Evolutionary conservation across 2,329 filamentous ascomycete genomes (phyloP), one percentile per base, ranked within the genome.

Genomic region (Cadophora malorum): DNA sequence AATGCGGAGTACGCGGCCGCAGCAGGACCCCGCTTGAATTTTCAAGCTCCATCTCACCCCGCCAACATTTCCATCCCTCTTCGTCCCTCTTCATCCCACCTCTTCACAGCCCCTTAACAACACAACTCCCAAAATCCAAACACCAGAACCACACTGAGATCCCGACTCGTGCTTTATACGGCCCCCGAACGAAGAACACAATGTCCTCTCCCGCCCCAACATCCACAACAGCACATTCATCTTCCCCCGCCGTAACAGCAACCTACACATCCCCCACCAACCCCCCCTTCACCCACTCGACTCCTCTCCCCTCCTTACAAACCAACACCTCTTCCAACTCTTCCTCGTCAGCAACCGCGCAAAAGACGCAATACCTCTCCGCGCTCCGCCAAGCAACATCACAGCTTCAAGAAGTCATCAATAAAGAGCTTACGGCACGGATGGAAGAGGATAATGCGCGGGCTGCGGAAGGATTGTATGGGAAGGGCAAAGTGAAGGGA

Each of bases 391-490:
- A 80, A 14, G 85, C 86, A n/a, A 82, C 88, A 35, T 77, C 80
- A 1, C 77, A 82, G 9, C 80, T 91, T n/a, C 92, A 94, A 77
- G 84, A 84, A 66, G 81, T 84, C 62, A 82, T 94, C 77, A 95
- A 95, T 79, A 82, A 80, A 70, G 89, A 91, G 77, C 83, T 95
- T 68, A 94, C 92, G 5, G 78, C 82, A 63, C 87, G 89, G 67
- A 94, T 94, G 92, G 90, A 90, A 47, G 84, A 91, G 69, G 91
- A 94, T 76, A 91, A 90, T 76, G 80, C 79, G 9, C 80, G 81
- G 16, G 83, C 83, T 19, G 79, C 79, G 2, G 78, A 66, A 67
- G 60, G 75, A 67, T 50, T 74, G 70, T 62, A 74, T 68, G 63
- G 64, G 78, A 80, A 31, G 62, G 50, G 5, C 21, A 65, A 77